Evolutionary conservation across 768 basidiomycete genomes (phyloP).

Genomic region (Leccinum obscurum): DNA sequence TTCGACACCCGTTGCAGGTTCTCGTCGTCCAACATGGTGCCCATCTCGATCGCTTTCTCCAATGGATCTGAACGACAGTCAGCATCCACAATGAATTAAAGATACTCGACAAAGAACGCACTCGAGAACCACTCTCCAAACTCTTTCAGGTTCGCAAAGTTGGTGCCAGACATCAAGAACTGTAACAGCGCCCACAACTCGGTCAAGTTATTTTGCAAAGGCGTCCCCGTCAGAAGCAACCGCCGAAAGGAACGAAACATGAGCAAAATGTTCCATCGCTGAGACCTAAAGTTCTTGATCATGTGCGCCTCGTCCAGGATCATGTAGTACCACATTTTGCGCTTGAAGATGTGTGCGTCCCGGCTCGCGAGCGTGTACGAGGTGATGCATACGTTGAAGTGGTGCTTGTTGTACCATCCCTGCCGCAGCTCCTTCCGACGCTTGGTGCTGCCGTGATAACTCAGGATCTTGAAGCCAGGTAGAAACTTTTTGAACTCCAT

Average conservation of each 20-base stretch:
- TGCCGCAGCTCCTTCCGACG: constrained; percentile 87
- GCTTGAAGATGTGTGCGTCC: constrained; percentile 88
- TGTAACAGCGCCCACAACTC: constrained; percentile 96
- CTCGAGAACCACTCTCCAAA: constrained; percentile 98
- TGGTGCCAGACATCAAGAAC: constrained; percentile 87
- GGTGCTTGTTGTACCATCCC: constrained; percentile 87
- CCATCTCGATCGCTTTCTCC: constrained; percentile 92
- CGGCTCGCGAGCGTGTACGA: constrained; percentile 92
- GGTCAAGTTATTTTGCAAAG: constrained; percentile 93
- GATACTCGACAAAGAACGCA: constrained; percentile 41
- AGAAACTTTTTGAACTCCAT: constrained; percentile 97
- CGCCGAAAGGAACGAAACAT: constrained; percentile 87
- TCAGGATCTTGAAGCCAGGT: constrained; percentile 82
- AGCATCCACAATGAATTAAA: not conserved
- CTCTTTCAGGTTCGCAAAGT: constrained; percentile 90
- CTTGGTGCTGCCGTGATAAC: constrained; percentile 89
- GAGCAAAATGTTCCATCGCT: constrained; percentile 89
- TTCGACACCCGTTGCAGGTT: constrained; percentile 82
- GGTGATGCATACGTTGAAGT: constrained; percentile 94
- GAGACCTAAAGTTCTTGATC: constrained; percentile 96
- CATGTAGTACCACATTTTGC: constrained; percentile 95
- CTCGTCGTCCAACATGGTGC: constrained; percentile 73
- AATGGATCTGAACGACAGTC: constrained; percentile 69
- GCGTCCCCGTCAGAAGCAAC: constrained; percentile 91
- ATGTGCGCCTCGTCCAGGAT: constrained; percentile 96